Conservation (phyloP, 1,284 basidiomycete genomes). For the Tetrapyrgos nigripes region DNA sequence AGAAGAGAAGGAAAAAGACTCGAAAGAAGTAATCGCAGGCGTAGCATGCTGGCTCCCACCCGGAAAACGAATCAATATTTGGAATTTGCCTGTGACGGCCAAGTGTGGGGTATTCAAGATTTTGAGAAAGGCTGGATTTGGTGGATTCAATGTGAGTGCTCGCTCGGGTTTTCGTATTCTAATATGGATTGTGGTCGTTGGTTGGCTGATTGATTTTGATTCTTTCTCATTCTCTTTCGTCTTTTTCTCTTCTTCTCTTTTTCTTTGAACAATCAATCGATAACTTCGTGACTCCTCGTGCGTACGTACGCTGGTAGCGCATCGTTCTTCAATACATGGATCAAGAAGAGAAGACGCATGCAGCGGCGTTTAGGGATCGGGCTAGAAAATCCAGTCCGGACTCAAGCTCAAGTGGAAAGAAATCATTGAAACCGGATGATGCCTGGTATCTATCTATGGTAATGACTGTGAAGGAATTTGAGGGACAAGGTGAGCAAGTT, state of each 20-base stretch:
- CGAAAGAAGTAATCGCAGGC: neutral
- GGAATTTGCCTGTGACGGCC: neutral
- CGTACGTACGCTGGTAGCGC: neutral
- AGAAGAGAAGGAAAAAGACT: neutral
- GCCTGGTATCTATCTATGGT: slow-evolving; percentile 6
- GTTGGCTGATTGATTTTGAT: too few relatives aligned
- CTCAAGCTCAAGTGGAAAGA: neutral
- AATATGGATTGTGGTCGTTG: too few relatives aligned
- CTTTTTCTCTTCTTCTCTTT: too few relatives aligned
- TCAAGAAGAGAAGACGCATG: neutral
- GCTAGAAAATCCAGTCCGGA: neutral
- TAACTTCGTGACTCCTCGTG: neutral
- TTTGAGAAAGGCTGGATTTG: neutral
- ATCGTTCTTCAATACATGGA: neutral
- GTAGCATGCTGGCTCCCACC: neutral
- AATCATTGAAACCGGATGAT: neutral
- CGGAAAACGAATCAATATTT: neutral
- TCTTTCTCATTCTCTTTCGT: too few relatives aligned
- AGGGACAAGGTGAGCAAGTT: neutral
- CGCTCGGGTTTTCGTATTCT: too few relatives aligned
- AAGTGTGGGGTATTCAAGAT: neutral
- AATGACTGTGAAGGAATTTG: slow-evolving; percentile 4
- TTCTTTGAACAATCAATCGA: neutral
- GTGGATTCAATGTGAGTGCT: neutral
- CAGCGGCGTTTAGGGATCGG: neutral